Conservation (phyloP, 257 asterid genomes). For the Anisodus tanguticus region DNA sequence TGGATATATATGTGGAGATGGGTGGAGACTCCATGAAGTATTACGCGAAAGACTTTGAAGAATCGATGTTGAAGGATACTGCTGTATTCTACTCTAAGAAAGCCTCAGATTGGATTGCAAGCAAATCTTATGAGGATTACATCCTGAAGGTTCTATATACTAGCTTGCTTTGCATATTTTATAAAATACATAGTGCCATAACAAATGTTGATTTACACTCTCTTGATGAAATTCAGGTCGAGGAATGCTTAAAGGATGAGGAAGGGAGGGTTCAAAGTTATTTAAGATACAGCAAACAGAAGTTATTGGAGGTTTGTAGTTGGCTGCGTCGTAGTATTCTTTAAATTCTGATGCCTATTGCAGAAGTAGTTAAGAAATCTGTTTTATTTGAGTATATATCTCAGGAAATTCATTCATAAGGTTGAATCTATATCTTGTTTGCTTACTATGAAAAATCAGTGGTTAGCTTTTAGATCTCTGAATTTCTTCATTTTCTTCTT, state of each 20-base stretch:
- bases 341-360: not conserved
- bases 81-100: slow-evolving; percentile 43
- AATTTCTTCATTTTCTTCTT: no score
- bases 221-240: slow-evolving; percentile 36
- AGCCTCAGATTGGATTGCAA: slow-evolving; percentile 42
- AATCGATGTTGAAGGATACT: slow-evolving; percentile 43
- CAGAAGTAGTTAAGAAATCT: not conserved
- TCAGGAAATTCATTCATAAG: no score
- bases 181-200: not conserved
- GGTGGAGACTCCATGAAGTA: slow-evolving; percentile 36
- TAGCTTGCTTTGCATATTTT: not conserved
- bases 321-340: not conserved
- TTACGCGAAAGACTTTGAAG: slow-evolving; percentile 47
- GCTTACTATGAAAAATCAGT: no score
- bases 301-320: slow-evolving; percentile 45
- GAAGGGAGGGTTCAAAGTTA: slow-evolving; percentile 37
- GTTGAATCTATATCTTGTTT: no score
- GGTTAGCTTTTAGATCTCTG: no score
- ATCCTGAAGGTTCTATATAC: slow-evolving; percentile 42
- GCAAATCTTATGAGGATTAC: slow-evolving; percentile 38
- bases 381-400: not conserved
- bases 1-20: slow-evolving; percentile 46
- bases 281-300: slow-evolving; percentile 33
- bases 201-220: not conserved
- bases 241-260: slow-evolving; percentile 46